A percentile compares a stretch with the other conserved stretches of the same genome.
Conservation (phyloP, 2,329 filamentous ascomycete genomes). For the Microdochium bolleyi region DNA sequence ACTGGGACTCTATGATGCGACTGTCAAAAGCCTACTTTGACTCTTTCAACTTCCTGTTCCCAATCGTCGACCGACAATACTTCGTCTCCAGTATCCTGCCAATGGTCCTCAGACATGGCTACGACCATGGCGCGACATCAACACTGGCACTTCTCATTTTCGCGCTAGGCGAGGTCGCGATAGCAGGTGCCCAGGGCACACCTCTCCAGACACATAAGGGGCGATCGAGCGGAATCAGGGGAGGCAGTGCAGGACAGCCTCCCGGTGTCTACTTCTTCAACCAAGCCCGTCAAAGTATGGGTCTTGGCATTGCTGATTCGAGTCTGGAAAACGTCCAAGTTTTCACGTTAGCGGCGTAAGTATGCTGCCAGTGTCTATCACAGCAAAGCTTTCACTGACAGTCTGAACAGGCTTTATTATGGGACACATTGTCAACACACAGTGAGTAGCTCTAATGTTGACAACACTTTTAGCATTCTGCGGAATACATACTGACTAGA, state of each 20-base stretch:
- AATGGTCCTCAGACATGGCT: slow-evolving; percentile 36
- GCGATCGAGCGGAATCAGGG: slow-evolving; percentile 41
- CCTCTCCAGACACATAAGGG: slow-evolving; percentile 35
- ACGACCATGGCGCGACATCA: slow-evolving; percentile 38
- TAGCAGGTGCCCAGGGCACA: slow-evolving; percentile 38
- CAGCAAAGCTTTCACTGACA: slow-evolving; percentile 1
- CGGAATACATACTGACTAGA: too few relatives aligned
- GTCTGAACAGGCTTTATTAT: slow-evolving; percentile 38
- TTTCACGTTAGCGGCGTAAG: slow-evolving; percentile 46
- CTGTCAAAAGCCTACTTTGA: slow-evolving; percentile 50
- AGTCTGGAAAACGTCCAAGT: slow-evolving; percentile 53
- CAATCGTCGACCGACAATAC: slow-evolving; percentile 47
- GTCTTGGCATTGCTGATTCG: slow-evolving; percentile 45
- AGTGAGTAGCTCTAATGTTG: slow-evolving; percentile 24
- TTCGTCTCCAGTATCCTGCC: slow-evolving; percentile 41
- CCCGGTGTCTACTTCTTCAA: slow-evolving; percentile 55
- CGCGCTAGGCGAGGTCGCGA: slow-evolving; percentile 49
- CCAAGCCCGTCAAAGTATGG: slow-evolving; percentile 51
- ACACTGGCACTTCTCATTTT: slow-evolving; percentile 49
- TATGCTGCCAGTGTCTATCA: slow-evolving; percentile 3
- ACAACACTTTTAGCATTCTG: too few relatives aligned
- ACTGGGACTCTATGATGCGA: slow-evolving; percentile 39
- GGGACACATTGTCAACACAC: slow-evolving; percentile 41
- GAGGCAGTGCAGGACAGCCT: slow-evolving; percentile 38
- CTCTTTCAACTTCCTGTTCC: slow-evolving; percentile 49